Conservation (phyloP, 2,329 filamentous ascomycete species). For the Graphilbum fragrans region DNA sequence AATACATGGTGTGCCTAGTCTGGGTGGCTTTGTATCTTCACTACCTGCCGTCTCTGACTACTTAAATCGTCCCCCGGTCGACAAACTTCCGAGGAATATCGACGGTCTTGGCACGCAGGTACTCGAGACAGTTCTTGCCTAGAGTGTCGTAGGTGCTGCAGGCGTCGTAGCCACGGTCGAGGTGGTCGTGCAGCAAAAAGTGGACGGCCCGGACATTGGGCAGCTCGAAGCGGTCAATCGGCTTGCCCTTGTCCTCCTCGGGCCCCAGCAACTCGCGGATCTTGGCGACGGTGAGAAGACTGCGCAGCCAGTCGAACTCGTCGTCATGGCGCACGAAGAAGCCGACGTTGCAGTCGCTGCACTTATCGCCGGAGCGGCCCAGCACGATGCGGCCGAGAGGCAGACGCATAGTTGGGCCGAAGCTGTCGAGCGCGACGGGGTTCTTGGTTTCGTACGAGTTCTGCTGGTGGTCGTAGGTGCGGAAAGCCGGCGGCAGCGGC, state of each 20-base stretch:
- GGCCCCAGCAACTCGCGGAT: constrained; percentile 11
- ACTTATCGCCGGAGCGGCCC: constrained; percentile 26
- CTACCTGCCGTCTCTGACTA: no score
- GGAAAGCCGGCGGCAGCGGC: no score
- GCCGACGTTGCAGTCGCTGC: constrained; percentile 23
- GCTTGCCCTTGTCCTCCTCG: constrained; percentile 11
- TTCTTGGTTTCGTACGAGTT: constrained; percentile 12
- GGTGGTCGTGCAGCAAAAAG: constrained; percentile 30
- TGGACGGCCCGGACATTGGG: constrained; percentile 14
- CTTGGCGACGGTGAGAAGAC: constrained; percentile 18
- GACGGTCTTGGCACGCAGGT: constrained; percentile 29
- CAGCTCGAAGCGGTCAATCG: constrained; percentile 10
- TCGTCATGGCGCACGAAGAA: no score
- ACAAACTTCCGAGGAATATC: constrained; percentile 30
- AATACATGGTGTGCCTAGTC: no score
- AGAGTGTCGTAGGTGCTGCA: constrained; percentile 30
- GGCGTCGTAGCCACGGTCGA: constrained; percentile 29
- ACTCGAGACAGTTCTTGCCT: constrained; percentile 33
- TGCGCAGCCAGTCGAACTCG: constrained; percentile 27
- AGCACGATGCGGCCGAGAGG: constrained; percentile 22
- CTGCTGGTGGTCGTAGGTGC: constrained; percentile 4
- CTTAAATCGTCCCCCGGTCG: constrained; percentile 22
- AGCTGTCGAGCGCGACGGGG: constrained; percentile 10
- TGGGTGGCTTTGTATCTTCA: not conserved
- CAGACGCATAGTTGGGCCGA: constrained; percentile 13